These are phyloP conservation scores for Macroventuria anomochaeta DNA, from an alignment of 2,329 filamentous ascomycete genomes.

Conservation along the genomic window DNA sequence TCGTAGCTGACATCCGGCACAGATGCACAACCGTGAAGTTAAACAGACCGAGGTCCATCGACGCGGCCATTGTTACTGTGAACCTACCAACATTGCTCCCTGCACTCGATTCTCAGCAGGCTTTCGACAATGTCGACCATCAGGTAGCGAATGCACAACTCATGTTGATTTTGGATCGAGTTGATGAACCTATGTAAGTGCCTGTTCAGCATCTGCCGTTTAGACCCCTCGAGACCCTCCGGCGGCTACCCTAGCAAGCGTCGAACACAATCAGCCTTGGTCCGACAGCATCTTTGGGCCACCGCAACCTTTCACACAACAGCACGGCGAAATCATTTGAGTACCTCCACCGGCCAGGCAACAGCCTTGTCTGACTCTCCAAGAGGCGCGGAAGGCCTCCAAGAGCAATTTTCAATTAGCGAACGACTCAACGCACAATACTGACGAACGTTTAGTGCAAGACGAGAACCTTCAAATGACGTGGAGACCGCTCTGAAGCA, in stretches of 20 bases:
- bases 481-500: conserved; percentile 1
- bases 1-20: too few relatives aligned
- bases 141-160: conserved; percentile 8
- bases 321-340: too few relatives aligned
- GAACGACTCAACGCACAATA: neutral
- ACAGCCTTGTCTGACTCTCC: too few relatives aligned
- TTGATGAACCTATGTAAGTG: conserved; percentile 1
- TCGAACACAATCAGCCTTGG: too few relatives aligned
- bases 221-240: too few relatives aligned
- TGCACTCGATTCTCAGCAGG: neutral
- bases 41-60: conserved; percentile 2
- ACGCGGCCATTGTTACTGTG: neutral
- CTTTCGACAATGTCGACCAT: conserved; percentile 8
- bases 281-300: too few relatives aligned
- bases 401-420: too few relatives aligned
- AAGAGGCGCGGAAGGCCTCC: too few relatives aligned
- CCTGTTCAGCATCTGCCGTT: too few relatives aligned
- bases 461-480: neutral
- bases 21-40: conserved; percentile 8
- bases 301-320: too few relatives aligned
- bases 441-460: neutral
- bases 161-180: conserved; percentile 7
- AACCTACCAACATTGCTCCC: neutral
- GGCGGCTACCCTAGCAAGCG: too few relatives aligned
- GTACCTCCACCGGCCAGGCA: too few relatives aligned